Base-by-base conservation (phyloP, 2,329 filamentous ascomycete species). In the Botrytis deweyae region DNA sequence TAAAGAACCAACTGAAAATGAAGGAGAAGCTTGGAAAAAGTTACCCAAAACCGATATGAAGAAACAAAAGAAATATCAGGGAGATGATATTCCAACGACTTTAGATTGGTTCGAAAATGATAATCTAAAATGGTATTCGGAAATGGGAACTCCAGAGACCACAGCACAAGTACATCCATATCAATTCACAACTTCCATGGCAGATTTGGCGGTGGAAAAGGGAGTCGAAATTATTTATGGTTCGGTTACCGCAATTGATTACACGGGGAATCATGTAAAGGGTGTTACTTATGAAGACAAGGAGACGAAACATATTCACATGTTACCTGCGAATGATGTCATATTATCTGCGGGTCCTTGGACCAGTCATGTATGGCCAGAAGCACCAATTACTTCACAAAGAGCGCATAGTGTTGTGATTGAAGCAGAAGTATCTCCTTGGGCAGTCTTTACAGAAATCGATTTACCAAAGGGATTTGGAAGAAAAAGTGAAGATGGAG, bases 131-230 rank as follows among this genome's bases (percentile, higher is more conserved):
- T 86, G 86, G 33, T 98, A 97, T 83, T 89, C 93, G 49, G 90
- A 92, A 80, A 98, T 98, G 94, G 94, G 93, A 3, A 91, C 89
- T 4, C 89, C 90, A 0, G 88, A 87, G 1, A 93, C 94, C 75
- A 98, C 96, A 1, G 93, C 96, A 0, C 96, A 99, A 83, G 95
- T 98, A 4, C 95, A 99, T 80, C 96, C 96, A 0, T 93, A 91
- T 75, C 90, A 94, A 63, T 98, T 99, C 81, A 98, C 96, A 0
- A 95, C 89, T 0, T 87, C 90, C 25, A 97, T 98, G 82, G 93
- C 93, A 7, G 85, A 89, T 61, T 86, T 98, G 20, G 94, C 95
- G 0, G 84, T 88, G 73, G 88, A 93, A 70, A 87, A 87, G 40
- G 93, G 93, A 3, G 89, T 88, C 76, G 88, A 91, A 36, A 86